Percentiles rank a stretch among this genome's conserved stretches.
phyloP scores from a whole-genome alignment of 768 basidiomycete species.

The Hygrophorus pudorinus region DNA sequence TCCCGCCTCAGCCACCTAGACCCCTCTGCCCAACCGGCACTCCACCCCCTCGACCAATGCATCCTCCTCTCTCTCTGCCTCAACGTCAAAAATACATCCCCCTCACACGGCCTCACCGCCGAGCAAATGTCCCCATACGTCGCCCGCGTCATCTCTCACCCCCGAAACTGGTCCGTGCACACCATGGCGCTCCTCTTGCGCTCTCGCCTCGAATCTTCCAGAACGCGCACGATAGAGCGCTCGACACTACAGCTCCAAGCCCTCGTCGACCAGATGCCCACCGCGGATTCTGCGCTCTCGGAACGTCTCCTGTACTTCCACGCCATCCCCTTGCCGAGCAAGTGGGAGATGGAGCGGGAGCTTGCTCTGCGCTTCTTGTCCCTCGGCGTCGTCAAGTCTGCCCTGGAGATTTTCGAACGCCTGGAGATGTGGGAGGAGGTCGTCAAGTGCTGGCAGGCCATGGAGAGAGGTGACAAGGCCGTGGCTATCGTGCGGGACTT shows the following conservation, averaged over 20 bases:
- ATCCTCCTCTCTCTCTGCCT: conserved; percentile 87
- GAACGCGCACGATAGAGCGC: conserved; percentile 90
- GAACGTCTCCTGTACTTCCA: conserved; percentile 80
- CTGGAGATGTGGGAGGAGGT: conserved; percentile 99
- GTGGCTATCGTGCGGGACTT: conserved; percentile 77
- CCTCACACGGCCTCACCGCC: conserved; percentile 79
- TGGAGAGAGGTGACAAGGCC: conserved; percentile 74
- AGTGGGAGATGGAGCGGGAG: conserved; percentile 92
- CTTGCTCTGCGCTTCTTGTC: conserved; percentile 75
- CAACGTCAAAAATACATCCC: conserved; percentile 83
- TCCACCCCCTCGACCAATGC: conserved; percentile 91
- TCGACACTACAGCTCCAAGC: conserved; percentile 90
- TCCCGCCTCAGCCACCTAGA: conserved; percentile 61
- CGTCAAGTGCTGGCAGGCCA: conserved; percentile 73
- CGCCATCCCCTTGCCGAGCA: conserved; percentile 71
- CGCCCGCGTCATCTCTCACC: conserved; percentile 78
- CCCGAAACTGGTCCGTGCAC: conserved; percentile 91
- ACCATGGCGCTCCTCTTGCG: conserved; percentile 94
- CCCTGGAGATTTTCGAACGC: conserved; percentile 87
- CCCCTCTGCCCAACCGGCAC: conserved; percentile 72
- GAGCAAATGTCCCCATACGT: conserved; percentile 94
- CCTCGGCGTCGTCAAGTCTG: conserved; percentile 82
- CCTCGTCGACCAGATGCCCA: conserved; percentile 94
- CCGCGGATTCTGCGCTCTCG: conserved; percentile 58
- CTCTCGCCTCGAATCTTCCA: conserved; percentile 78